Evolutionary conservation across 2,329 filamentous ascomycete genomes (phyloP).

Genomic region (Venturia nashicola): DNA sequence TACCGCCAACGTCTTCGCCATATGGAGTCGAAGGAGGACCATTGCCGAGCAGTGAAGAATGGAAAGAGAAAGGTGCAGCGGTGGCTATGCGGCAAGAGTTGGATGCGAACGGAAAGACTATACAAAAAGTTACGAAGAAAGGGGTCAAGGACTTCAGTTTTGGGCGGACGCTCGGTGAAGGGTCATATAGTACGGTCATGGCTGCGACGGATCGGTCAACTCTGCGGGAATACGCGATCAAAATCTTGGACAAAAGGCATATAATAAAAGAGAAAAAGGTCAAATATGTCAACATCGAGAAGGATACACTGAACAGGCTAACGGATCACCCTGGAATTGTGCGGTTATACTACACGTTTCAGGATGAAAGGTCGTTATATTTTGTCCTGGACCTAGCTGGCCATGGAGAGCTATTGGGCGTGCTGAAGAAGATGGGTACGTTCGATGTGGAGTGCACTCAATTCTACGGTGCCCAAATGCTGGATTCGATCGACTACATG

Average conservation of each 20-base stretch:
- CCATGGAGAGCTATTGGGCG: slow-evolving; percentile 81
- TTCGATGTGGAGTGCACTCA: slow-evolving; percentile 91
- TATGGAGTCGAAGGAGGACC: slow-evolving; percentile 47
- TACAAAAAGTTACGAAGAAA: slow-evolving; percentile 82
- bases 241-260: slow-evolving; percentile 94
- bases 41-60: slow-evolving; percentile 68
- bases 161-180: slow-evolving; percentile 80
- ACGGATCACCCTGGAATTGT: slow-evolving; percentile 96
- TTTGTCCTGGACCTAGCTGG: slow-evolving; percentile 92
- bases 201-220: slow-evolving; percentile 89
- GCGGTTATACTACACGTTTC: slow-evolving; percentile 95
- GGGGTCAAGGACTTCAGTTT: slow-evolving; percentile 96
- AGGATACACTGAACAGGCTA: slow-evolving; percentile 89
- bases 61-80: slow-evolving; percentile 91
- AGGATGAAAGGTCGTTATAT: slow-evolving; percentile 90
- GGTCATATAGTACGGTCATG: slow-evolving; percentile 93
- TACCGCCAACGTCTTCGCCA: slow-evolving; percentile 33
- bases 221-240: slow-evolving; percentile 92
- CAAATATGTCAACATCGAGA: slow-evolving; percentile 99
- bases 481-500: slow-evolving; percentile 97
- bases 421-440: slow-evolving; percentile 85
- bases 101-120: slow-evolving; percentile 70
- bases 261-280: slow-evolving; percentile 99
- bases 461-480: slow-evolving; percentile 91
- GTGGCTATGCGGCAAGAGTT: slow-evolving; percentile 70